Percentiles rank a stretch among this genome's conserved stretches.
phyloP scores from a whole-genome alignment of 2,329 filamentous ascomycete species.

The Aspergillus sp. region DNA sequence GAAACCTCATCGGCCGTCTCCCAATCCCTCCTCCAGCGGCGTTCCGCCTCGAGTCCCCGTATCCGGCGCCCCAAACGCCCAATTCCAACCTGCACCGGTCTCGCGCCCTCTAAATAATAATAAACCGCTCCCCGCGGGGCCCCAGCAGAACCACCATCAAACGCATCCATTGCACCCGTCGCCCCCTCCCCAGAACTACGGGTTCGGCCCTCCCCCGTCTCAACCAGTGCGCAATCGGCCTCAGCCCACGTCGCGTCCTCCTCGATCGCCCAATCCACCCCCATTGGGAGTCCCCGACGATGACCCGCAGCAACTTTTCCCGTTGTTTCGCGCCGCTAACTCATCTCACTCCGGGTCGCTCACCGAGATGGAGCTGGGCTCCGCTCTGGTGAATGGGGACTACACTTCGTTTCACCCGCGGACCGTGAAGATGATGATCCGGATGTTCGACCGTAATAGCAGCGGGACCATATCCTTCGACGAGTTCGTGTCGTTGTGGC shows the following conservation, averaged over 20 bases:
- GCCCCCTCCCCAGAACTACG: slow-evolving; percentile 48
- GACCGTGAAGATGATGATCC: slow-evolving; percentile 98
- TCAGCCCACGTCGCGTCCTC: slow-evolving; percentile 60
- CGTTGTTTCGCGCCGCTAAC: slow-evolving; percentile 88
- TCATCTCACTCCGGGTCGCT: slow-evolving; percentile 74
- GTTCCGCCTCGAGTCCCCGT: slow-evolving; percentile 28
- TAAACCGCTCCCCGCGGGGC: slow-evolving; percentile 12
- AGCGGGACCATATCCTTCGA: slow-evolving; percentile 88
- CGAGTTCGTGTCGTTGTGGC: slow-evolving; percentile 96
- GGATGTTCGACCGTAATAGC: slow-evolving; percentile 96
- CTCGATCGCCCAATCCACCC: slow-evolving; percentile 62
- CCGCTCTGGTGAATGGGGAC: slow-evolving; percentile 93
- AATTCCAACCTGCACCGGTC: slow-evolving; percentile 18
- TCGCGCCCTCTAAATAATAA: slow-evolving; percentile 14
- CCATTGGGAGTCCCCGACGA: slow-evolving; percentile 50
- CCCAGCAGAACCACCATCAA: slow-evolving; percentile 27
- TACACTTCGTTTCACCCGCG: slow-evolving; percentile 91
- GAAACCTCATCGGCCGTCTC: slow-evolving; percentile 27
- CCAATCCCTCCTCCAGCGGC: slow-evolving; percentile 22
- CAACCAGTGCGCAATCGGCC: slow-evolving; percentile 56
- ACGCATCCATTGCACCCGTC: slow-evolving; percentile 42
- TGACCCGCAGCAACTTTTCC: slow-evolving; percentile 65
- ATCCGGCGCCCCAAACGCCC: slow-evolving; percentile 21
- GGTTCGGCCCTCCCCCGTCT: slow-evolving; percentile 50
- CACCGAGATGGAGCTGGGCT: slow-evolving; percentile 80